Evolutionary conservation across 176 grass and related monocot genomes (phyloP), one percentile per base, ranked within the genome.

Genomic region (Microstegium vimineum): DNA sequence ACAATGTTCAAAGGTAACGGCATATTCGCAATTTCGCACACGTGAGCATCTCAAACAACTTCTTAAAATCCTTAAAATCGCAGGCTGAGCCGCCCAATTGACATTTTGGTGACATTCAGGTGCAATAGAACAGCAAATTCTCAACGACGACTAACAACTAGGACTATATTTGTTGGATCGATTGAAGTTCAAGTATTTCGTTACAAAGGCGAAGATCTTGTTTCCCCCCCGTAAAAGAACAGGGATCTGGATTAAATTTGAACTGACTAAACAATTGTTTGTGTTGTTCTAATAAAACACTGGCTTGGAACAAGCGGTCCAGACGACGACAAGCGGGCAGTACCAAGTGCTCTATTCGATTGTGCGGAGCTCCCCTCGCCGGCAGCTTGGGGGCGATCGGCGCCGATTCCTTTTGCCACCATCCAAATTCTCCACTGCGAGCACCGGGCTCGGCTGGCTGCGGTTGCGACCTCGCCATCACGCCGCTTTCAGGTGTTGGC

Each of bases 381-480:
- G 22, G 51, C 52, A n/a, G 22, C 75, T 76, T 61, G 40, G 70
- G 52, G 71, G 33, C 63, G 1, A n/a, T 42, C 71, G 54, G 23
- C 63, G 77, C 13, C 20, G 71, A 81, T 69, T 76, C 66, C 64
- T 57, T 71, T 75, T 46, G 38, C 54, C 54, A 23, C 3, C 56
- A 2, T 11, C 16, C 32, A 67, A 36, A 67, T 36, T 20, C 7
- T n/a, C 66, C 66, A 69, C 34, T 12, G 18, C 1, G 34, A 37
- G 35, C 66, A 23, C 20, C 34, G 22, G 66, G 66, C 33, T 67
- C n/a, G 32, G 33, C 64, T 69, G 23, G 18, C 3, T 41, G 32
- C 62, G 78, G 82, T 82, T 90, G 83, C 45, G 35, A 56, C 66
- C 62, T 77, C 51, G 78, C 73, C 56, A 59, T 90, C 88, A 60